Base-by-base conservation (phyloP, 805 yeast species). In the Metschnikowia hibisci region DNA sequence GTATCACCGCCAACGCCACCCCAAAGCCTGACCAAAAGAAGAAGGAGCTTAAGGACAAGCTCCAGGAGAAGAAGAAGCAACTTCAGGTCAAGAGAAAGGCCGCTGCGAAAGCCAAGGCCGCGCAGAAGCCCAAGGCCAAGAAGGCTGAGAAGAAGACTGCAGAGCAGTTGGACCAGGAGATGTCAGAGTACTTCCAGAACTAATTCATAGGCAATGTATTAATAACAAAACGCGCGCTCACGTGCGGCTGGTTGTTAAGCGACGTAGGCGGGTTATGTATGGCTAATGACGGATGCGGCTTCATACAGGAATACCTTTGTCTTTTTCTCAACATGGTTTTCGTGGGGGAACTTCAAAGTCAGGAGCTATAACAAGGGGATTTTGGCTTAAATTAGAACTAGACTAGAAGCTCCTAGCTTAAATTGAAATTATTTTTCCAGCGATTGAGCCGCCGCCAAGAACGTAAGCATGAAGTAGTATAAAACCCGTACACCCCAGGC, bases 141-240 rank as follows among this genome's bases (percentile, higher is more conserved):
- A 68, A 66, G 58, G 73, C 64, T 50, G 66, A 63, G 50, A 73
- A 74, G 67, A 89, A 89, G 78, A 81, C 96, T 41, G 75, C 86
- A 51, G 98, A 87, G 65, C 91, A 93, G 69, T 80, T 91, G 62
- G 99, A 93, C 69, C 96, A 90, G 63, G 98, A 91, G 73, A 91
- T 93, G 99, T 85, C 89, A 50, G 98, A 90, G 63, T 91, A 91
- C 72, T 90, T 91, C 57, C 81, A 80, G 50, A 72, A 53, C 52
- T 53, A 46, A 41, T 27, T 32, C 23, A 23, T 20, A 30, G 20
- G 15, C 27, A 18, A 37, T 37, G 34, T 37, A 30, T 37, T 37
- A 30, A 29, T 20, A 11, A 6, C n/a, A 29, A 14, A 13, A 29
- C 14, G 39, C 10, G 16, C 16, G n/a, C 32, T 35, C 32, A 35